phyloP scores from a whole-genome alignment of 352 stramenopile genomes.

The Peronosclerospora sorghi region DNA sequence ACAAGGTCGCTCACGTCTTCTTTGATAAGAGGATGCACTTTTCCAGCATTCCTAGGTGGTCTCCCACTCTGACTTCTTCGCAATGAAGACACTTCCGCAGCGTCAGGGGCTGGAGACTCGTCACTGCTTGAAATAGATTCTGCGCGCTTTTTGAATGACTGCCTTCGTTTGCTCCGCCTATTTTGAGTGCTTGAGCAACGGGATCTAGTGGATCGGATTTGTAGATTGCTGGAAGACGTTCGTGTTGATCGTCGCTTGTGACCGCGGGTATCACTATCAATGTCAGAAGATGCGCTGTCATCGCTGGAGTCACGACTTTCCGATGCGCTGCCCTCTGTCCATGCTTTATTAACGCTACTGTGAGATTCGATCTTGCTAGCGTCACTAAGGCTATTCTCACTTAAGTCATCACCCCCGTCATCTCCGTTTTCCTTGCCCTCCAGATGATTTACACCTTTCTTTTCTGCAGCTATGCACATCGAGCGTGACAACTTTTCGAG shows the following conservation, averaged over 20 bases:
- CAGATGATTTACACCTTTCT: slow-evolving; percentile 39
- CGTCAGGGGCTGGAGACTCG: slow-evolving; percentile 11
- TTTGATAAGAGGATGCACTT: slow-evolving; percentile 10
- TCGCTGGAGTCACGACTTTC: slow-evolving; percentile 53
- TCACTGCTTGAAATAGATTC: slow-evolving; percentile 16
- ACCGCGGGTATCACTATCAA: slow-evolving; percentile 21
- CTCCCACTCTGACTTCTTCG: slow-evolving; percentile 11
- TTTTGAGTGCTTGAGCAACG: slow-evolving; percentile 4
- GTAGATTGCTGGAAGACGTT: slow-evolving; percentile 8
- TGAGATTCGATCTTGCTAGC: slow-evolving; percentile 33
- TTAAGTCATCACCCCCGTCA: slow-evolving; percentile 16
- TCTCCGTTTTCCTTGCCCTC: slow-evolving; percentile 12
- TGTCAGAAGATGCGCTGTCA: slow-evolving; percentile 25
- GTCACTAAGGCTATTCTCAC: slow-evolving; percentile 35
- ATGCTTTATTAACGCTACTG: slow-evolving; percentile 46
- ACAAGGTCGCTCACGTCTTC: slow-evolving; percentile 11
- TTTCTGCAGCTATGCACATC: slow-evolving; percentile 51
- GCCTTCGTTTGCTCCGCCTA: slow-evolving; percentile 14
- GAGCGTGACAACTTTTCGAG: slow-evolving; percentile 51
- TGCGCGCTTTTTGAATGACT: slow-evolving; percentile 17
- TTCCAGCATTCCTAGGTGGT: slow-evolving; percentile 2
- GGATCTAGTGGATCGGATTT: slow-evolving; percentile 12
- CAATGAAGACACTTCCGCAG: slow-evolving; percentile 10
- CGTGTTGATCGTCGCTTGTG: slow-evolving; percentile 17
- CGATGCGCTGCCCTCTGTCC: slow-evolving; percentile 50